Conservation (phyloP, 2,329 filamentous ascomycete species). For the Xylariaceae sp. region DNA sequence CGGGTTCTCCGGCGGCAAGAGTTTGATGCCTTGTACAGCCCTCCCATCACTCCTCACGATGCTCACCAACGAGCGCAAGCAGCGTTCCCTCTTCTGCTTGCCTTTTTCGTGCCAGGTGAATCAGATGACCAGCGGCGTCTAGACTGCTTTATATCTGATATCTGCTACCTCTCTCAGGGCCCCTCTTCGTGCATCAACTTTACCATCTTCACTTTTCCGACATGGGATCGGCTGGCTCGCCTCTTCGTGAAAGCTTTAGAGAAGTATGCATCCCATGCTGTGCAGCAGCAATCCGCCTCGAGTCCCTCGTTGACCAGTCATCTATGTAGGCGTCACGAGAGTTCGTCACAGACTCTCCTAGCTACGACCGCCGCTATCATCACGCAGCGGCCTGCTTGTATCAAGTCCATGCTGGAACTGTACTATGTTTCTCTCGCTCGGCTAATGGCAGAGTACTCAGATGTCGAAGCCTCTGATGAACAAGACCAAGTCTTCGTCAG, state of each 20-base stretch:
- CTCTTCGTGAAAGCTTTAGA: constrained; percentile 29
- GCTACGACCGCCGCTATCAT: constrained; percentile 34
- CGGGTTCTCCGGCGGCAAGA: constrained; percentile 45
- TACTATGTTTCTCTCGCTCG: constrained; percentile 41
- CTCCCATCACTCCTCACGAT: constrained; percentile 31
- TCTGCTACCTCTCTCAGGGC: constrained; percentile 22
- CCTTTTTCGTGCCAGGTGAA: constrained; percentile 43
- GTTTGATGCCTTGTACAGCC: constrained; percentile 14
- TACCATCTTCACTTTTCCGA: constrained; percentile 16
- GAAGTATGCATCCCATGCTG: constrained; percentile 20
- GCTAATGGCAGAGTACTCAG: constrained; percentile 30
- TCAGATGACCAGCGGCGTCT: constrained; percentile 47
- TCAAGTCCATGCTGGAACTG: constrained; percentile 26
- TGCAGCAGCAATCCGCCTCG: not conserved
- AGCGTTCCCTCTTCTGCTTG: constrained; percentile 45
- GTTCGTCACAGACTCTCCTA: constrained; percentile 32
- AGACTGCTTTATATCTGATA: constrained; percentile 41
- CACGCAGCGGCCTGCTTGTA: constrained; percentile 26
- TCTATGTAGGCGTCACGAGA: constrained; percentile 21
- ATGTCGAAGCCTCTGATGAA: constrained; percentile 16
- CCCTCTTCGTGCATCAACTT: constrained; percentile 8
- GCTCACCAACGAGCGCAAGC: constrained; percentile 25
- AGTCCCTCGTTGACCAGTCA: constrained; percentile 10
- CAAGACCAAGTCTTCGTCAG: constrained; percentile 21
- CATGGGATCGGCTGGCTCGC: constrained; percentile 26